Percentiles rank a stretch among this genome's conserved stretches.
phyloP scores from a whole-genome alignment of 441 rosid genomes.

The Erodium moschatum region DNA sequence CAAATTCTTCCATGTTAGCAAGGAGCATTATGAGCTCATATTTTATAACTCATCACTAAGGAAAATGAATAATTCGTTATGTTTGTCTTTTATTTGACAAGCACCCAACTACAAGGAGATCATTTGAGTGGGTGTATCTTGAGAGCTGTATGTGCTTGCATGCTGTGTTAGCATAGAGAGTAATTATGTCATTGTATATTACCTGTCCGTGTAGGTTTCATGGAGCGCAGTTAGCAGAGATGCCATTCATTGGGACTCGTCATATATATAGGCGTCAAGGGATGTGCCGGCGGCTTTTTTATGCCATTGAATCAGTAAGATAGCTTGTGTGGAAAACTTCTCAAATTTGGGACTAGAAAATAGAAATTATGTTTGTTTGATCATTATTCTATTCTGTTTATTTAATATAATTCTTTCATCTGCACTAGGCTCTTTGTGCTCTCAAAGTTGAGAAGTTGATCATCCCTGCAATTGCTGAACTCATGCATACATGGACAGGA shows the following conservation, averaged over 20 bases:
- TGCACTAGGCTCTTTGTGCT: conserved; percentile 51
- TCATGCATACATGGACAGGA: conserved; percentile 77
- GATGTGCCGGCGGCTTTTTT: conserved; percentile 88
- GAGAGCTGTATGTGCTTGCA: conserved; percentile 10
- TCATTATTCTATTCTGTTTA: conserved; percentile 16
- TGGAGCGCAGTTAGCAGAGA: conserved; percentile 76
- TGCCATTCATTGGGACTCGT: conserved; percentile 98
- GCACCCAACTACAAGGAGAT: conserved; percentile 8
- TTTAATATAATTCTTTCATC: conserved; percentile 13
- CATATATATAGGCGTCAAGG: conserved; percentile 94
- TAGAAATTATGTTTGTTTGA: not conserved
- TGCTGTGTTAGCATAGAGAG: conserved; percentile 10
- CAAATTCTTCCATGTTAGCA: not conserved
- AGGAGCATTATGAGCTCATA: not conserved
- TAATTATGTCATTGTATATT: conserved; percentile 17
- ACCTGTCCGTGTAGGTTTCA: conserved; percentile 54
- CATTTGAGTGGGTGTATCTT: not conserved
- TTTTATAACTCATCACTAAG: not conserved
- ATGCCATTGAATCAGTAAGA: conserved; percentile 79
- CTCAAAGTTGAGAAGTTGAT: conserved; percentile 73
- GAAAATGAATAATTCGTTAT: not conserved
- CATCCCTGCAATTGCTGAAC: conserved; percentile 89
- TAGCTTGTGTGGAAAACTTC: not conserved
- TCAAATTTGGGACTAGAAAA: too few species aligned
- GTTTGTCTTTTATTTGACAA: not conserved